Base-by-base conservation (phyloP, 2,329 filamentous ascomycete genomes). In the Diaporthe eres region DNA sequence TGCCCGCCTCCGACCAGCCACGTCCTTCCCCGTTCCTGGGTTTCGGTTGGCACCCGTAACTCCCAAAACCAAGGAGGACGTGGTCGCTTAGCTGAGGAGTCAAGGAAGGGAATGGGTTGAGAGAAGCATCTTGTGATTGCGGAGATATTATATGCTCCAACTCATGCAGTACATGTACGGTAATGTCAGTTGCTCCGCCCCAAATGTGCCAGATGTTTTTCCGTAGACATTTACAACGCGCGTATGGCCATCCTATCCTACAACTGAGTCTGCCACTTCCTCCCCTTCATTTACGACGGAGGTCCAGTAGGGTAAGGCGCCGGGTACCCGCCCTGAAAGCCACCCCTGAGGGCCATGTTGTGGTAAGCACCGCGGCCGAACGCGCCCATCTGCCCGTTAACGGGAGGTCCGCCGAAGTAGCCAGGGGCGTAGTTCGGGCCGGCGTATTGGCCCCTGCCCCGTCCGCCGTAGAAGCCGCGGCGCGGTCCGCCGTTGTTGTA, bases 381-480 rank as follows among this genome's bases (percentile, higher is more conserved):
- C 25, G 13, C 9, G 7, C 51, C 71, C 71, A 74, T 63, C 34
- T 74, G 74, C 6, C 61, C 63, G 17, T 70, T 55, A 34, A 42
- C n/a, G 3, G 71, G 74, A 15, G 71, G 71, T 1, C 55, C 71
- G 28, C 31, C 71, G 17, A 25, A 68, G n/a, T 68, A 77, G 3
- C 44, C 68, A 25, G 49, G 44, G 1, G 39, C 61, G 31, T 75
- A 70, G 13, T 34, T 63, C 7, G 47, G 60, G 17, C 47, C 58
- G 28, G n/a, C 37, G 58, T 65, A 73, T 4, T 63, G 55, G 28
- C 72, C 75, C 9, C 75, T 68, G 8, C 75, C 75, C 4, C 75
- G 72, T 4, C 67, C 75, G 44, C 25, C 37, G 49, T 72, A 57
- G 28, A 53, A 55, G 13, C 73, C 75, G 2, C 75, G 75, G 4